Conservation (phyloP, 1,284 basidiomycete genomes). For the Hortiboletus rubellus region DNA sequence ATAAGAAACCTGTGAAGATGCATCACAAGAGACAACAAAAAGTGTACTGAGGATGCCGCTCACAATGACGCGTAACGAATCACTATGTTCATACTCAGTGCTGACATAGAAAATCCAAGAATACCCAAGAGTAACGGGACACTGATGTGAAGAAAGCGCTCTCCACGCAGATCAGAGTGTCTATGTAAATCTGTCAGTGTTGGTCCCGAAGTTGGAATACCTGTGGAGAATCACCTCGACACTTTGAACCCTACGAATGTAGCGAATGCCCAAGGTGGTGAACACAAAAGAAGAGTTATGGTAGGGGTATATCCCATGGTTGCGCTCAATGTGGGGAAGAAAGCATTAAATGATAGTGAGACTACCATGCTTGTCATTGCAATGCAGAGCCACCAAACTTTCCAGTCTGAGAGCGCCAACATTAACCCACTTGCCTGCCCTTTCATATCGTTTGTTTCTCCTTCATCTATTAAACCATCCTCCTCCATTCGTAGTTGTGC, state of each 20-base stretch:
- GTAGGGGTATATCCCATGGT: constrained; percentile 58
- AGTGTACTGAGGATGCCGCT: constrained; percentile 16
- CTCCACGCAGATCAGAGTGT: constrained; percentile 69
- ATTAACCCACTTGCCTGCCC: constrained; percentile 9
- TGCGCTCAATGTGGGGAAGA: constrained; percentile 52
- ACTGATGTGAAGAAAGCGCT: constrained; percentile 66
- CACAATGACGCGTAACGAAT: constrained; percentile 74
- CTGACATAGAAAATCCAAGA: constrained; percentile 73
- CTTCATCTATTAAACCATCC: constrained; percentile 42
- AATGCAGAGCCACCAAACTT: constrained; percentile 56
- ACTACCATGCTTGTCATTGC: constrained; percentile 49
- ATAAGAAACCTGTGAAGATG: constrained; percentile 60
- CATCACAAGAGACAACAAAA: background rate
- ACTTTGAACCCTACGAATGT: constrained; percentile 44
- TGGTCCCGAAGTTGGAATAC: constrained; percentile 14
- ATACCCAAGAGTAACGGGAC: constrained; percentile 58
- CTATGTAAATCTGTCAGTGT: constrained; percentile 33
- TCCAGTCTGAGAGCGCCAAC: constrained; percentile 57
- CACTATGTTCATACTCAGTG: constrained; percentile 63
- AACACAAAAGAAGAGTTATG: constrained; percentile 57
- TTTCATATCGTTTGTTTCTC: constrained; percentile 12
- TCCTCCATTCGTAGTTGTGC: constrained; percentile 75
- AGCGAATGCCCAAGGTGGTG: constrained; percentile 64
- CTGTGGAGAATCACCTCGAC: constrained; percentile 35
- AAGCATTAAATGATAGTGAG: constrained; percentile 60